Evolutionary conservation across 352 stramenopile genomes (phyloP).

Genomic region (Pythium periplocum): DNA sequence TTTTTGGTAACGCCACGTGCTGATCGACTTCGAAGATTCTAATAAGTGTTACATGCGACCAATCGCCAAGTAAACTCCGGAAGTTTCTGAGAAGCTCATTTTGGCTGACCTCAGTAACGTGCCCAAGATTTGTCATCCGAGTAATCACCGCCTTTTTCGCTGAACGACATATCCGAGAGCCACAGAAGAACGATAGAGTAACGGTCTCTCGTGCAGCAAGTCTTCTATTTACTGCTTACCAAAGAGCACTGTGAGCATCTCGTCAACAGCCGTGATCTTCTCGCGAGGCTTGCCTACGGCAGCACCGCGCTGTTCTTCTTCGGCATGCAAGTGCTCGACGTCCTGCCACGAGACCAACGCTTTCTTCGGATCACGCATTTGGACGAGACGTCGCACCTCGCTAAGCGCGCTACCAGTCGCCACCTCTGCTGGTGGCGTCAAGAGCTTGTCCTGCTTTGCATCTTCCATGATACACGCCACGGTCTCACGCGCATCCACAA

Average conservation of each 20-base stretch:
- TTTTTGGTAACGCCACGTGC: too few relatives aligned
- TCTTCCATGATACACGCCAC: constrained; percentile 92
- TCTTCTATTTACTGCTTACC: background rate
- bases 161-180: too few relatives aligned
- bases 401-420: background rate
- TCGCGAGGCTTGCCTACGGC: constrained; percentile 64
- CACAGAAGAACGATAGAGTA: too few relatives aligned
- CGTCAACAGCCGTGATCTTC: constrained; percentile 72
- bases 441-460: constrained; percentile 40
- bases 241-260: constrained; percentile 53
- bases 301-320: constrained; percentile 58
- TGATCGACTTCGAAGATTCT: too few relatives aligned
- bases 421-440: constrained; percentile 22
- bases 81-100: too few relatives aligned
- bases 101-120: too few relatives aligned
- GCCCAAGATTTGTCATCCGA: too few relatives aligned
- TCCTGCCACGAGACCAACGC: constrained; percentile 69
- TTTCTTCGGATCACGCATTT: constrained; percentile 42
- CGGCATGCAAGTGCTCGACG: constrained; percentile 48
- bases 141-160: too few relatives aligned
- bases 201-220: background rate
- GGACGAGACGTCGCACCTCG: constrained; percentile 38
- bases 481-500: constrained; percentile 95
- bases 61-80: too few relatives aligned
- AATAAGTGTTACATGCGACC: too few relatives aligned